Evolutionary conservation across 257 asterid species (phyloP), one percentile per base, ranked within the genome.

Genomic region (Salvia hispanica): DNA sequence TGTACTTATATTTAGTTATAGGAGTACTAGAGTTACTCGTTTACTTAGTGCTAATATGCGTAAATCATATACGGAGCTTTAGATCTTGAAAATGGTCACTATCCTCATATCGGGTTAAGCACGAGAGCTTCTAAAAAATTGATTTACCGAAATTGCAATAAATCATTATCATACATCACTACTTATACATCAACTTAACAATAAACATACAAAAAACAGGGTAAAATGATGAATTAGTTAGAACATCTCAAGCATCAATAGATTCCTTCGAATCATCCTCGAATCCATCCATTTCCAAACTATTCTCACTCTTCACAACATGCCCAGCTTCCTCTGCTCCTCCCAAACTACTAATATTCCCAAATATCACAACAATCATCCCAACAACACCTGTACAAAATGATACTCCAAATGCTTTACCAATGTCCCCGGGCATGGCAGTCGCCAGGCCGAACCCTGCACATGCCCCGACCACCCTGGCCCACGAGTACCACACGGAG

Each of bases 291-390:
- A 44, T 82, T 16, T 94, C 84, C 9, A 88, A 78, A 7, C 59
- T 61, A 45, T 62, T 74, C 64, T 83, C 83, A 69, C 86, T 77
- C n/a, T 62, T 71, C 55, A 72, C 66, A 2, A 91, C 76, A 78
- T 82, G 84, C 5, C 97, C 96, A 9, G 96, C 97, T 34, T 86
- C 90, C 76, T 80, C 87, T 3, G 97, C 97, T 58, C 97, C 97
- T 76, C 83, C 78, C 47, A 86, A 75, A 59, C 88, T 85, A 79
- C 94, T 90, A 50, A 91, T 78, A 66, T 86, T 86, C 13, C 97
- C 96, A 76, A 91, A 91, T 12, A 91, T 82, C 69, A 88, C 48
- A 33, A 85, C 78, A 11, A 85, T n/a, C 66, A 72, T 82, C 57
- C 93, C 97, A 25, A 81, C 15, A 2, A 83, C 34, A 7, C 88